Percentiles rank a stretch among this genome's conserved stretches.
Evolutionary conservation across 257 asterid species (phyloP).

Genomic region (Avicennia marina): DNA sequence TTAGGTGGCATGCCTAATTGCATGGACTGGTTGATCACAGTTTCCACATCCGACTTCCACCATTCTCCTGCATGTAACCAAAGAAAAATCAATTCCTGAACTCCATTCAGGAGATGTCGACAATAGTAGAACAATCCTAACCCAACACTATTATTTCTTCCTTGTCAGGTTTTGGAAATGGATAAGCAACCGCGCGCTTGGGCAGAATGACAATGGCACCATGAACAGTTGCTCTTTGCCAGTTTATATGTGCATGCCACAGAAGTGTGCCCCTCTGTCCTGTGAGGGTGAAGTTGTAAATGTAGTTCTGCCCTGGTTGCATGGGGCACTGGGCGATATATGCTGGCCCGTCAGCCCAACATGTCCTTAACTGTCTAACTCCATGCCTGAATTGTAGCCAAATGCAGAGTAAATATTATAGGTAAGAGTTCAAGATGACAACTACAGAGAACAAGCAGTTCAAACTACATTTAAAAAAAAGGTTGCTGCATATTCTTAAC

Average conservation of each 20-base stretch:
- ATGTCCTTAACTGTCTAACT: slow-evolving; percentile 59
- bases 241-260: slow-evolving; percentile 69
- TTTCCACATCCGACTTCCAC: slow-evolving; percentile 87
- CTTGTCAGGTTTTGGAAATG: slow-evolving; percentile 63
- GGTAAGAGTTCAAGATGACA: neutral
- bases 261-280: slow-evolving; percentile 75
- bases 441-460: neutral
- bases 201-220: slow-evolving; percentile 75
- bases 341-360: slow-evolving; percentile 83
- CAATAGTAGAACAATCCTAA: neutral
- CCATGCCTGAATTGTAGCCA: slow-evolving; percentile 52
- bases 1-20: slow-evolving; percentile 54
- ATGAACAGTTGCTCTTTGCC: slow-evolving; percentile 73
- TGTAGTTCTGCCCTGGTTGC: slow-evolving; percentile 54
- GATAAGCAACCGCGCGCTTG: slow-evolving; percentile 52
- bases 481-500: neutral
- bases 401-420: neutral
- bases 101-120: neutral
- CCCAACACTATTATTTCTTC: slow-evolving; percentile 63
- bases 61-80: slow-evolving; percentile 61
- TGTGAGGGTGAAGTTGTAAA: slow-evolving; percentile 55
- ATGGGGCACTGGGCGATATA: slow-evolving; percentile 75
- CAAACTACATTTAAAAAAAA: neutral
- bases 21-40: slow-evolving; percentile 47
- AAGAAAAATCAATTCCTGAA: neutral